A percentile compares a stretch with the other conserved stretches of the same genome.
phyloP scores from a whole-genome alignment of 441 rosid species.

The Lagerstroemia fauriei region DNA sequence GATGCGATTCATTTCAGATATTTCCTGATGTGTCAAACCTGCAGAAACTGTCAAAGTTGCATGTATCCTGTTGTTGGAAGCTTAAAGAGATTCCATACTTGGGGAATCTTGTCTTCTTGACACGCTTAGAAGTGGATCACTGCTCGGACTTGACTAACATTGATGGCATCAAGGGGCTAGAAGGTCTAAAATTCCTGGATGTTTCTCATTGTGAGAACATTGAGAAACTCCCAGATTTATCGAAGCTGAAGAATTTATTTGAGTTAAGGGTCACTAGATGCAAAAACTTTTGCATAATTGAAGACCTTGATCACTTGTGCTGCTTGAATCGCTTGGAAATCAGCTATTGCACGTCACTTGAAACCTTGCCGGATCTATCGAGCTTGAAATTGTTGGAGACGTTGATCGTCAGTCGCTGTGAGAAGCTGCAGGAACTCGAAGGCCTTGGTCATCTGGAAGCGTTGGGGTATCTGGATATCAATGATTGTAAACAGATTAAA shows the following conservation, averaged over 20 bases:
- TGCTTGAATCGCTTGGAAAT: background rate
- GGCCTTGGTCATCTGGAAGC: no score
- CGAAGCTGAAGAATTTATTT: background rate
- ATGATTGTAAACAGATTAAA: no score
- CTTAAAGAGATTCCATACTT: background rate
- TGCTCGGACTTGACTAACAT: background rate
- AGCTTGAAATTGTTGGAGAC: background rate
- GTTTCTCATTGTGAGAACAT: background rate
- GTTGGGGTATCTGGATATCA: no score
- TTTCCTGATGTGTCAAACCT: conserved; percentile 5
- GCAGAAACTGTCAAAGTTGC: background rate
- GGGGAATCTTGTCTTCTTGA: background rate
- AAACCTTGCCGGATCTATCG: background rate
- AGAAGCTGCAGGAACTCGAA: background rate
- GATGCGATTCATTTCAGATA: background rate
- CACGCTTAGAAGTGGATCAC: background rate
- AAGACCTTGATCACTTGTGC: background rate
- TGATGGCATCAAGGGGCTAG: background rate
- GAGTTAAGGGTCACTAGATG: background rate
- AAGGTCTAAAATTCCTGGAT: background rate
- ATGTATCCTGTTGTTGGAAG: background rate
- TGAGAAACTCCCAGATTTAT: background rate
- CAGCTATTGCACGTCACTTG: background rate
- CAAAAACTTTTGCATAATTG: background rate
- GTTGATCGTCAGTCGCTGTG: background rate